These are phyloP conservation scores for Cordyceps cateniannulata DNA, from an alignment of 2,329 filamentous ascomycete genomes.

Conservation along the genomic window DNA sequence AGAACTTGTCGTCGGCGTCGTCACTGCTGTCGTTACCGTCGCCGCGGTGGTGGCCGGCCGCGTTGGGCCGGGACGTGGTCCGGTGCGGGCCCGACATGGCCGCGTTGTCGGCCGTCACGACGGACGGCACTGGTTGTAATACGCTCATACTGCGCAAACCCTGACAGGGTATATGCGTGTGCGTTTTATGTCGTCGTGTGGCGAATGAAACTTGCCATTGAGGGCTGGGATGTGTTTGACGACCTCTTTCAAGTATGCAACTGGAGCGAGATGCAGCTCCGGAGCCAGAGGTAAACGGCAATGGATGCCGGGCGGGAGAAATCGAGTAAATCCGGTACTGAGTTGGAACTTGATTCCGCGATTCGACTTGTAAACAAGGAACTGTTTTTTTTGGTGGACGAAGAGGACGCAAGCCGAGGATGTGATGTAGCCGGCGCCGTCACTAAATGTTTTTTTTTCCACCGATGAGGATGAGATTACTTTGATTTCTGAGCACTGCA, in stretches of 20 bases:
- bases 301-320: too few relatives aligned
- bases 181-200: neutral
- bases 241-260: neutral
- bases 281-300: too few relatives aligned
- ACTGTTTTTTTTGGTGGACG: too few relatives aligned
- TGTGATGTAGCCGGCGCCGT: neutral
- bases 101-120: constrained; percentile 1
- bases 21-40: constrained; percentile 7
- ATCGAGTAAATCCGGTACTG: too few relatives aligned
- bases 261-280: neutral
- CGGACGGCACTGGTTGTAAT: constrained; percentile 3
- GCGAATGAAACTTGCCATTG: neutral
- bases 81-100: constrained; percentile 7
- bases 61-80: neutral
- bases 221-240: neutral
- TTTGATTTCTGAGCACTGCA: neutral
- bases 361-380: too few relatives aligned
- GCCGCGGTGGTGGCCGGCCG: neutral
- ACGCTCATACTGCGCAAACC: neutral
- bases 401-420: neutral
- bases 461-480: neutral
- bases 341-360: too few relatives aligned
- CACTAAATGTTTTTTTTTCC: neutral
- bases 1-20: constrained; percentile 17
- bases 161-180: neutral